Conservation (phyloP, 2,329 filamentous ascomycete species). For the Ambrosiella cleistominuta region DNA sequence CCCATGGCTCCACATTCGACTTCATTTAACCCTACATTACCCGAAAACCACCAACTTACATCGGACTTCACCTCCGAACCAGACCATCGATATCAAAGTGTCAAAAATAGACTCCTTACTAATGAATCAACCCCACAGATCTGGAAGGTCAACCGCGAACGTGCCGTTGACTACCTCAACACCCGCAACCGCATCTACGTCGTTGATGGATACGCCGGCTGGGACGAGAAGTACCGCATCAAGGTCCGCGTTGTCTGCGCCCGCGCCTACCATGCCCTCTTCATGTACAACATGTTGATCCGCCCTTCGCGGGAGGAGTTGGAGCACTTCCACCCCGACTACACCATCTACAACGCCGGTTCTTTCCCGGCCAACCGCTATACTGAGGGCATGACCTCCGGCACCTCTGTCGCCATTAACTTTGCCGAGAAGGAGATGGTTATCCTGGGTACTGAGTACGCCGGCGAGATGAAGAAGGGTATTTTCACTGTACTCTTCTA, state of each 20-base stretch:
- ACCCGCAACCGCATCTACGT: constrained; percentile 98
- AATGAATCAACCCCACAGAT: constrained; percentile 41
- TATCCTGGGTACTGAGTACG: constrained; percentile 96
- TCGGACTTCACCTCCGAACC: background rate
- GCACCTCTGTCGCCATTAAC: constrained; percentile 96
- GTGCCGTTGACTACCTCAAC: constrained; percentile 97
- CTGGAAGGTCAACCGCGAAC: constrained; percentile 98
- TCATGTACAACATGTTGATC: constrained; percentile 99
- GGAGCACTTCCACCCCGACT: constrained; percentile 95
- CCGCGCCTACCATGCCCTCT: constrained; percentile 96
- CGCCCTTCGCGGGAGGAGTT: constrained; percentile 80
- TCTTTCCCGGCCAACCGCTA: constrained; percentile 97
- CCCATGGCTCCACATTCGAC: background rate
- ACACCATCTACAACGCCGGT: constrained; percentile 98
- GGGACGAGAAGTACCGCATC: constrained; percentile 97
- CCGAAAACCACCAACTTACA: background rate
- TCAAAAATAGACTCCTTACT: constrained; percentile 6
- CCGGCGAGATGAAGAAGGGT: constrained; percentile 95
- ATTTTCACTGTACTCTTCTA: constrained; percentile 99
- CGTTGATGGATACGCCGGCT: constrained; percentile 90
- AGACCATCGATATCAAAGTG: constrained; percentile 1
- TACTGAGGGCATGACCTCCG: constrained; percentile 96
- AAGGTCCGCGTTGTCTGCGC: constrained; percentile 95
- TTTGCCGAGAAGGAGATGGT: constrained; percentile 99
- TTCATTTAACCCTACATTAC: background rate